Percentiles rank a stretch among this genome's conserved stretches.
These are phyloP conservation scores for Perilla frutescens DNA, from an alignment of 257 asterid species.

Conservation along the genomic window DNA sequence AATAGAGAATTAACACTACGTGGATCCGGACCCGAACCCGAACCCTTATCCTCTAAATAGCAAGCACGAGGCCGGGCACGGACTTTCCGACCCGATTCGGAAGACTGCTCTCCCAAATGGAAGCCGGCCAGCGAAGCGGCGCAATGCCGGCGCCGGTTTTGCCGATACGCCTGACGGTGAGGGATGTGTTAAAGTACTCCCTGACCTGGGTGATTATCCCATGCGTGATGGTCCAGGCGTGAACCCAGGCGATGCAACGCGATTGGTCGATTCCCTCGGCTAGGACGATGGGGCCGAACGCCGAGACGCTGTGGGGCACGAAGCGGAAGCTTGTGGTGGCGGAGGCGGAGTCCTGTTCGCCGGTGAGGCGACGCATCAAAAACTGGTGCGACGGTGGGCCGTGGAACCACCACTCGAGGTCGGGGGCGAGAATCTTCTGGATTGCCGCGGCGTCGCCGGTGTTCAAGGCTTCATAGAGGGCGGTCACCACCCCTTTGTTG, in stretches of 20 bases:
- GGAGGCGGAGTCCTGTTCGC: slow-evolving; percentile 46
- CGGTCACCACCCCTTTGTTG: slow-evolving; percentile 88
- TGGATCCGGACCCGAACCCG: too few relatives aligned
- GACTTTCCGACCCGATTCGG: slow-evolving; percentile 72
- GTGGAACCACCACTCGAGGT: slow-evolving; percentile 99
- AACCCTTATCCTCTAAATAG: slow-evolving; percentile 42
- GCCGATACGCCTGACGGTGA: slow-evolving; percentile 78
- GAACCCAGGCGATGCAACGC: slow-evolving; percentile 84
- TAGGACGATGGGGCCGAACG: slow-evolving; percentile 80
- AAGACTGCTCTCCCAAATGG: slow-evolving; percentile 81
- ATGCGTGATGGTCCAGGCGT: slow-evolving; percentile 97
- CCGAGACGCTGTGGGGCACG: slow-evolving; percentile 70
- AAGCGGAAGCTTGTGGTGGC: slow-evolving; percentile 48
- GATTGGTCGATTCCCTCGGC: slow-evolving; percentile 77
- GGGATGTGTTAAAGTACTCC: slow-evolving; percentile 94
- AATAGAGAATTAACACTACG: too few relatives aligned
- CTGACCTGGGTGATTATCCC: slow-evolving; percentile 96
- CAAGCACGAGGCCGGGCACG: slow-evolving; percentile 80
- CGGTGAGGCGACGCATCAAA: slow-evolving; percentile 97
- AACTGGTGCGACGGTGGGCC: slow-evolving; percentile 97
- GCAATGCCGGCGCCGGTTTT: slow-evolving; percentile 36
- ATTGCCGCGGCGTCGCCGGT: slow-evolving; percentile 68
- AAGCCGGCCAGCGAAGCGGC: slow-evolving; percentile 50
- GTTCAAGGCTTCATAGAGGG: slow-evolving; percentile 95
- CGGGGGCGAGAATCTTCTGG: slow-evolving; percentile 82